These are phyloP conservation scores for Shiraia sp. DNA, from an alignment of 2,329 filamentous ascomycete species.

Conservation along the genomic window DNA sequence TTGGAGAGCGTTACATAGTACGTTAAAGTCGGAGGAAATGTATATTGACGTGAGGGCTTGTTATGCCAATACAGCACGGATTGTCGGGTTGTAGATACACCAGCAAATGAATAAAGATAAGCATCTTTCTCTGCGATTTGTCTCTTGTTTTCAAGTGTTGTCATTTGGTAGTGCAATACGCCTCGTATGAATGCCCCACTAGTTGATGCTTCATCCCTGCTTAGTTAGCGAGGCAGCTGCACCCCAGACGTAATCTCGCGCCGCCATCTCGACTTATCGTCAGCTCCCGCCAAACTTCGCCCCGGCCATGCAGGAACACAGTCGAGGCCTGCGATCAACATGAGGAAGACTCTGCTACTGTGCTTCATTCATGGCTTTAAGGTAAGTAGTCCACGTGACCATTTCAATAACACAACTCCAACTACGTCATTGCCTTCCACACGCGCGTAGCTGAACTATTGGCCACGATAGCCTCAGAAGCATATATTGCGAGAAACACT, in stretches of 20 bases:
- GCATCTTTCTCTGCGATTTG: neutral
- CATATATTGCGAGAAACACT: neutral
- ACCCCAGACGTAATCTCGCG: slow-evolving; percentile 28
- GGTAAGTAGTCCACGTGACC: slow-evolving; percentile 45
- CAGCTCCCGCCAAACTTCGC: slow-evolving; percentile 4
- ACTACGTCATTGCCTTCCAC: slow-evolving; percentile 3
- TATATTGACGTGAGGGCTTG: too few relatives aligned
- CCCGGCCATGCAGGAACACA: slow-evolving; percentile 40
- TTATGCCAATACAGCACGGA: too few relatives aligned
- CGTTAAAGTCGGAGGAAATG: too few relatives aligned
- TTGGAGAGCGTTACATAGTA: neutral
- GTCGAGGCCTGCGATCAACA: slow-evolving; percentile 45
- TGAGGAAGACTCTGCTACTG: slow-evolving; percentile 78
- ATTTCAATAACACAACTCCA: neutral
- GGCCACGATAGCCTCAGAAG: neutral
- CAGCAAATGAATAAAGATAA: neutral
- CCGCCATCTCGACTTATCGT: slow-evolving; percentile 2
- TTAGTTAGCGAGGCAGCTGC: slow-evolving; percentile 21
- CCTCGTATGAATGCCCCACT: neutral
- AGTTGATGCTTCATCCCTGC: slow-evolving; percentile 13
- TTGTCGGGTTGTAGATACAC: too few relatives aligned
- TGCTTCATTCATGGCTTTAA: slow-evolving; percentile 92
- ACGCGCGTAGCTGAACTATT: too few relatives aligned
- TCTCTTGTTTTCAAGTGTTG: slow-evolving; percentile 1
- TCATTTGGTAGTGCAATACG: slow-evolving; percentile 2